Percentiles rank a stretch among this genome's conserved stretches.
These are phyloP conservation scores for Suhomyces kunorum DNA, from an alignment of 1,139 yeast species.

Conservation along the genomic window DNA sequence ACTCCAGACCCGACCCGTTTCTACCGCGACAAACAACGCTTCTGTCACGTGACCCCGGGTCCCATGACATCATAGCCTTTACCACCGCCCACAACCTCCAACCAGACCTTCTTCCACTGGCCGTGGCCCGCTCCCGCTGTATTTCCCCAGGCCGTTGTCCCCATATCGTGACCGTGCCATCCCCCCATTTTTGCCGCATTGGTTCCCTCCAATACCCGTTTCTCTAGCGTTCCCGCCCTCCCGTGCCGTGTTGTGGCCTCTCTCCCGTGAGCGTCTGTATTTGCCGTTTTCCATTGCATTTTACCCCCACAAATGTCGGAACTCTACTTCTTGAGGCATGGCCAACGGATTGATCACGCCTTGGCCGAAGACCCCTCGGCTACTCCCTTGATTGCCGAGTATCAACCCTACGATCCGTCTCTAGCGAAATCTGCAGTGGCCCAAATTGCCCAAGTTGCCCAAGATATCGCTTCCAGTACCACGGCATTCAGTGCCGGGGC, in stretches of 20 bases:
- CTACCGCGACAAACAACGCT: not conserved
- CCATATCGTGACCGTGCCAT: not conserved
- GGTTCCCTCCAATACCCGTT: not conserved
- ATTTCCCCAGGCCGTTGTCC: not conserved
- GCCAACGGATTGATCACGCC: constrained; percentile 47
- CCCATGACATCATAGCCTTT: not conserved
- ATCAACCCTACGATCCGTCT: constrained; percentile 44
- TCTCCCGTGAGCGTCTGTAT: not conserved
- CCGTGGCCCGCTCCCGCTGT: not conserved
- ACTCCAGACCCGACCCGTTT: not conserved
- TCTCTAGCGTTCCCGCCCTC: not conserved
- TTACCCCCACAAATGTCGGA: no score
- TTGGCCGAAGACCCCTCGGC: constrained; percentile 28
- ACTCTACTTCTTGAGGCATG: constrained; percentile 49
- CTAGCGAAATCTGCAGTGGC: constrained; percentile 32
- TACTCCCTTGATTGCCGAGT: constrained; percentile 31
- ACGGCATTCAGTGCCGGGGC: constrained; percentile 25
- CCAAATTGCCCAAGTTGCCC: constrained; percentile 35
- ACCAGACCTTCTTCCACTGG: not conserved
- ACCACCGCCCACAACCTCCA: not conserved
- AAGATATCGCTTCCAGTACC: constrained; percentile 31
- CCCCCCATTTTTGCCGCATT: not conserved
- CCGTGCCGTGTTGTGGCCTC: not conserved
- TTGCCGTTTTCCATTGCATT: not conserved
- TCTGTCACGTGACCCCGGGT: not conserved